These are phyloP conservation scores for Mortierella sp. DNA, from an alignment of 371 early-diverging fungal genomes.

Conservation along the genomic window DNA sequence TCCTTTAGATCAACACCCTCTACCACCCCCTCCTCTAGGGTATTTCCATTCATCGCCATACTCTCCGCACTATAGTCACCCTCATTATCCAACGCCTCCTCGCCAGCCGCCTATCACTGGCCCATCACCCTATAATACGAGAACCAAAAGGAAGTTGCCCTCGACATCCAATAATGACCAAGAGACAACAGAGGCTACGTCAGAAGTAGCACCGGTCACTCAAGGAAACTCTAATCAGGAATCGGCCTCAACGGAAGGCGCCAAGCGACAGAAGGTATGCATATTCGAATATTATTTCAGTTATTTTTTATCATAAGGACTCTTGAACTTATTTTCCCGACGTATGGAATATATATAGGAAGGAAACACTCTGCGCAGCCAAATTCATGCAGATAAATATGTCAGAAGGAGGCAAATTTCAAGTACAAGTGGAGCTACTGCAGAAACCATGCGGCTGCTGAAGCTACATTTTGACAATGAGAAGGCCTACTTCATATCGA, in stretches of 20 bases:
- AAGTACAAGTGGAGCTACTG: background rate
- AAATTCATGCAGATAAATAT: conserved; percentile 4
- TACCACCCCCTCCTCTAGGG: background rate
- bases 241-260: background rate
- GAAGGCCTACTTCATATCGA: conserved; percentile 23
- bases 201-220: background rate
- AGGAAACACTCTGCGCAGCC: conserved; percentile 11
- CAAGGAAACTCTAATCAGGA: conserved; percentile 7
- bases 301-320: no score
- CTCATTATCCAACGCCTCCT: background rate
- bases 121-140: background rate
- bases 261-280: conserved; percentile 12
- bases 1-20: background rate
- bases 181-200: background rate
- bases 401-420: conserved; percentile 13
- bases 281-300: background rate
- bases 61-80: conserved; percentile 8
- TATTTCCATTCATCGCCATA: conserved; percentile 12
- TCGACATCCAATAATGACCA: background rate
- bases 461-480: conserved; percentile 27
- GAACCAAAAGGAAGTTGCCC: conserved; percentile 1
- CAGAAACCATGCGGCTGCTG: conserved; percentile 18
- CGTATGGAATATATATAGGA: background rate
- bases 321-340: no score
- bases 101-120: background rate